These are phyloP conservation scores for Paramecium caudatum DNA, from an alignment of 73 alveolate genomes.

Conservation along the genomic window DNA sequence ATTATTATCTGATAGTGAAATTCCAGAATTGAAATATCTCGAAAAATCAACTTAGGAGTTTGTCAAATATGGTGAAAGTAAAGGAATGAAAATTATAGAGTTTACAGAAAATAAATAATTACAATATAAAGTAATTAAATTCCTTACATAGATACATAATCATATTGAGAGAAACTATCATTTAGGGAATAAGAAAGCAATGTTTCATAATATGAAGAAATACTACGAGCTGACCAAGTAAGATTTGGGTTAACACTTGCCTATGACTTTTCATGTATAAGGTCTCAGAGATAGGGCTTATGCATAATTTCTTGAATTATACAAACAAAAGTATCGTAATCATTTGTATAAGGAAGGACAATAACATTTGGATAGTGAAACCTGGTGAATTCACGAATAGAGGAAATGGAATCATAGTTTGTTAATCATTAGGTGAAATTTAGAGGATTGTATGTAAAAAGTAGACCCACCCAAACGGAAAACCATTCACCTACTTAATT, in stretches of 20 bases:
- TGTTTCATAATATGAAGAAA: slow-evolving; percentile 71
- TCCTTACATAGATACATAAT: slow-evolving; percentile 72
- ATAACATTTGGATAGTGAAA: slow-evolving; percentile 71
- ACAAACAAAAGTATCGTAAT: slow-evolving; percentile 22
- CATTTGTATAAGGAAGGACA: slow-evolving; percentile 67
- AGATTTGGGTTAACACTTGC: slow-evolving; percentile 61
- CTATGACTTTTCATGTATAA: slow-evolving; percentile 72
- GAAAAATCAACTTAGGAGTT: slow-evolving; percentile 21
- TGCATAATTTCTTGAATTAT: slow-evolving; percentile 53
- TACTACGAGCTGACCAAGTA: slow-evolving; percentile 60
- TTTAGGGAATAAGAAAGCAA: slow-evolving; percentile 75
- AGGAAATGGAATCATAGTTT: slow-evolving; percentile 73
- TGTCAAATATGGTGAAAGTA: slow-evolving; percentile 14
- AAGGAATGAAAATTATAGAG: neutral
- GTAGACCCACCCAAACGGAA: slow-evolving; percentile 66
- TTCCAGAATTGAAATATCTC: neutral
- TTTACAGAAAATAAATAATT: too few species aligned
- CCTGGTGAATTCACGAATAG: slow-evolving; percentile 78
- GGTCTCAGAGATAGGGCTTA: slow-evolving; percentile 72
- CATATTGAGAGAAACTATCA: slow-evolving; percentile 74
- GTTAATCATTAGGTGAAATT: slow-evolving; percentile 47
- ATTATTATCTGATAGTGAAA: neutral
- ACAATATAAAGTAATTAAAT: too few species aligned
- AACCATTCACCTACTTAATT: slow-evolving; percentile 74
- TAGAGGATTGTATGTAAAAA: slow-evolving; percentile 13